Conservation (phyloP, 306 rosid species). For the Acacia melanoxylon region DNA sequence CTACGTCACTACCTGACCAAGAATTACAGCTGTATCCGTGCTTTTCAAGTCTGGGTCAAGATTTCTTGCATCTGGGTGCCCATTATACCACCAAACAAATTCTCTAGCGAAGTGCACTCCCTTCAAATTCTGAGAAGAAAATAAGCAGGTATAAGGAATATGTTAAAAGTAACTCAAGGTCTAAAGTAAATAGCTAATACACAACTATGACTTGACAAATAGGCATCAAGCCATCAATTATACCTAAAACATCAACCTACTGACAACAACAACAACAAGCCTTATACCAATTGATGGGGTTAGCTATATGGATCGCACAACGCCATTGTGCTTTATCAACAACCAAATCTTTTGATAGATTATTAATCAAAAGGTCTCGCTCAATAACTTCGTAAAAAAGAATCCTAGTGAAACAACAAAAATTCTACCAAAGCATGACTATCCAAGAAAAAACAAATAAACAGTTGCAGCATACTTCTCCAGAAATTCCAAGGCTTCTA, state of each 20-base stretch:
- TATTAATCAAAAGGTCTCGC: too few relatives aligned
- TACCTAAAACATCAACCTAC: constrained; percentile 9
- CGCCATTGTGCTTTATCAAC: too few relatives aligned
- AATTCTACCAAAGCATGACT: not conserved
- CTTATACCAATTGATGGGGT: too few relatives aligned
- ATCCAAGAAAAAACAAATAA: constrained; percentile 26
- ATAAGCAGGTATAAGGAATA: not conserved
- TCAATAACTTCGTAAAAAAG: not conserved
- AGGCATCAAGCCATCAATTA: constrained; percentile 23
- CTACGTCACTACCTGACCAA: constrained; percentile 66
- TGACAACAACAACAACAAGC: not conserved
- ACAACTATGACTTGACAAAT: not conserved
- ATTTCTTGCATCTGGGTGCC: constrained; percentile 81
- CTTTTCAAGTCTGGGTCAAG: constrained; percentile 75
- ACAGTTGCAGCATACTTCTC: constrained; percentile 68
- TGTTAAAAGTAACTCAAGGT: not conserved
- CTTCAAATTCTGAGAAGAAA: constrained; percentile 55
- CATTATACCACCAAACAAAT: constrained; percentile 99
- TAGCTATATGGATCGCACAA: too few relatives aligned
- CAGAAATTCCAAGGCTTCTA: constrained; percentile 74
- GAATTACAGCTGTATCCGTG: constrained; percentile 83
- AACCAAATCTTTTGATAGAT: too few relatives aligned
- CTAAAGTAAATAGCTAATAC: constrained; percentile 10
- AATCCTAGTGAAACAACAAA: constrained; percentile 17
- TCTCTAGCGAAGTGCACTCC: constrained; percentile 89